These are phyloP conservation scores for Plenodomus lindquistii DNA, from an alignment of 2,329 filamentous ascomycete genomes.

Conservation along the genomic window DNA sequence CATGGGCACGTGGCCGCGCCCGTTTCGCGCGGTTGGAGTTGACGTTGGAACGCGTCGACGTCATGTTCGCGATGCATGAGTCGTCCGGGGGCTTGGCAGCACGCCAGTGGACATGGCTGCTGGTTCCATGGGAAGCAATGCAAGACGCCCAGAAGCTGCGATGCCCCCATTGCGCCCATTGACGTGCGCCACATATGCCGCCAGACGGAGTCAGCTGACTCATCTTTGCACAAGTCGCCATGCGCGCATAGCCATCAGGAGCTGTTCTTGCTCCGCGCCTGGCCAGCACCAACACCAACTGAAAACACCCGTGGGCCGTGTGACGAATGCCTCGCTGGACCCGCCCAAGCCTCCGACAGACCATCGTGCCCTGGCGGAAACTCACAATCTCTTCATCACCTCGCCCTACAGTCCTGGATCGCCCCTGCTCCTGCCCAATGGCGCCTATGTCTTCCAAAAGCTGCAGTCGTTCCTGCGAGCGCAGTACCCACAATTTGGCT, in stretches of 20 bases:
- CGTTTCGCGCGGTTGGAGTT: slow-evolving; percentile 1
- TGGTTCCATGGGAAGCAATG: slow-evolving; percentile 11
- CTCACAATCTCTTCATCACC: slow-evolving; percentile 76
- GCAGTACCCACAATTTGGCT: slow-evolving; percentile 83
- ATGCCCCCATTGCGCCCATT: slow-evolving; percentile 39
- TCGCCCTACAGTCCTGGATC: slow-evolving; percentile 83
- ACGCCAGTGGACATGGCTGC: slow-evolving; percentile 17
- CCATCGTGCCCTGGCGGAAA: slow-evolving; percentile 55
- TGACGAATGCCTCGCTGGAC: slow-evolving; percentile 23
- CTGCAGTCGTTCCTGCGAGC: slow-evolving; percentile 79
- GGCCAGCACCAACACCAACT: slow-evolving; percentile 22
- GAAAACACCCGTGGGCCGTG: neutral
- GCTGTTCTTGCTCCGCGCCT: slow-evolving; percentile 42
- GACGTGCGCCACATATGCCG: slow-evolving; percentile 15
- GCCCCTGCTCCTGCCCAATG: slow-evolving; percentile 81
- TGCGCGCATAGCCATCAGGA: slow-evolving; percentile 18
- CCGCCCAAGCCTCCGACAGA: slow-evolving; percentile 46
- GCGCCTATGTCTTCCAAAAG: slow-evolving; percentile 80
- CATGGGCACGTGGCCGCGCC: neutral
- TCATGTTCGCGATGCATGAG: slow-evolving; percentile 11
- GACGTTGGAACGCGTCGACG: slow-evolving; percentile 8
- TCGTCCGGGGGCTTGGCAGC: neutral
- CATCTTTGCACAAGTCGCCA: slow-evolving; percentile 2
- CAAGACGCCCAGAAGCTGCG: slow-evolving; percentile 23
- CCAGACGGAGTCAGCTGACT: slow-evolving; percentile 11